A percentile compares a stretch with the other conserved stretches of the same genome.
These are phyloP conservation scores for Podaxis mareebaensis DNA, from an alignment of 768 basidiomycete genomes.

Conservation along the genomic window DNA sequence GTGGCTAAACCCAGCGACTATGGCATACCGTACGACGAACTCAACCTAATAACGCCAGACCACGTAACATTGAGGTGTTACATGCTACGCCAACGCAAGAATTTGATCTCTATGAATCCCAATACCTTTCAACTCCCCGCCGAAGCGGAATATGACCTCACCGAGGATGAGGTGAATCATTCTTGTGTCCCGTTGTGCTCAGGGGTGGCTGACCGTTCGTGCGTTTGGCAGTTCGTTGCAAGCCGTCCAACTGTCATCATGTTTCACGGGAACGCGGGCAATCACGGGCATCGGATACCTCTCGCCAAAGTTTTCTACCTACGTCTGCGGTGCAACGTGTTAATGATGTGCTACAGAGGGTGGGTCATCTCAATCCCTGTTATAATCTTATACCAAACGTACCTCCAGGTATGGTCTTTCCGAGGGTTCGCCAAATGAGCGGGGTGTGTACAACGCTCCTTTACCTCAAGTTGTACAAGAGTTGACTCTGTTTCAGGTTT, in stretches of 20 bases:
- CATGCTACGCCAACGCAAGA: conserved; percentile 64
- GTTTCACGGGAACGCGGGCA: conserved; percentile 92
- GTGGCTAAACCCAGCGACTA: conserved; percentile 72
- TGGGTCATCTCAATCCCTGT: conserved; percentile 35
- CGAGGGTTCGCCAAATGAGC: conserved; percentile 84
- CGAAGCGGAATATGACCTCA: conserved; percentile 35
- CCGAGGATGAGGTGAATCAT: conserved; percentile 59
- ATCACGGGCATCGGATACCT: conserved; percentile 88
- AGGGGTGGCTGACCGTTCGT: not conserved
- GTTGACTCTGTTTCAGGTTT: conserved; percentile 50
- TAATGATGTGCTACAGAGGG: conserved; percentile 95
- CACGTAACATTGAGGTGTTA: conserved; percentile 73
- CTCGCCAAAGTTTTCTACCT: conserved; percentile 80
- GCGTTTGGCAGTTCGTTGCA: conserved; percentile 38
- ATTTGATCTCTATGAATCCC: conserved; percentile 38
- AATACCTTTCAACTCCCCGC: conserved; percentile 28
- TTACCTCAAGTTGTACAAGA: not conserved
- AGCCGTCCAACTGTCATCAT: conserved; percentile 84
- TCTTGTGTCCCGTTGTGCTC: not conserved
- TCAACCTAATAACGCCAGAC: conserved; percentile 74
- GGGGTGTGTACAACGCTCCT: conserved; percentile 45
- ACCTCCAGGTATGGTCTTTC: conserved; percentile 77
- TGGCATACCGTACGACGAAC: conserved; percentile 72
- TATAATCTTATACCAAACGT: not conserved
- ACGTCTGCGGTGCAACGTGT: conserved; percentile 87